Evolutionary conservation across 2,329 filamentous ascomycete species (phyloP), one percentile per base, ranked within the genome.

Genomic region (Grosmannia serpens): DNA sequence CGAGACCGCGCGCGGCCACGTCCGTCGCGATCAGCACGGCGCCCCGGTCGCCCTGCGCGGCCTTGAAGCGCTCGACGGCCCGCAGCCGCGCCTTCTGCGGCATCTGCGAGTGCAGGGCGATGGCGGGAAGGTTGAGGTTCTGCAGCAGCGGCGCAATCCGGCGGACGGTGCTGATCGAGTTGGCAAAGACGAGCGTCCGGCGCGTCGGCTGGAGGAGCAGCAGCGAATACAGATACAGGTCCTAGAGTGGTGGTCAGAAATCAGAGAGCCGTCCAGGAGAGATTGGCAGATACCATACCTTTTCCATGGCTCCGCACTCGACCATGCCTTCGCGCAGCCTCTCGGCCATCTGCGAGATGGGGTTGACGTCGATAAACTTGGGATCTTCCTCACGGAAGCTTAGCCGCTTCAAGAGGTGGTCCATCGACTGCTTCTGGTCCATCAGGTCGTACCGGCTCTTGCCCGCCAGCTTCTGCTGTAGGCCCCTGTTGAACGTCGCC

Each of bases 11-110:
- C 10, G 92, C 91, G 2, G 92, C 92, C 29, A 96, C 91, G 69
- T 97, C 92, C 1, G 94, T 97, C 4, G 94, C 91, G 22, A 99
- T 81, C 3, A 97, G 82, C 52, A 97, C 87, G 1, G 85, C 81
- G 0, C 73, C 67, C 20, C 72, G 66, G 71, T 77, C 71, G 33
- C 77, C 73, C 53, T 81, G 76, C 0, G 83, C 76, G 3, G 81
- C 81, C 1, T 87, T 86, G 73, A 99, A 97, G 47, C 88, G 87
- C 69, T 99, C 94, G 2, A 99, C 82, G 1, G 90, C 92, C 46
- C 92, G 85, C n/a, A 96, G 78, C 51, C 94, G 90, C 3, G 94
- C 91, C 71, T 97, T 97, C 72, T 99, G 94, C 1, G 85, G 80
- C 94, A 99, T 97, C 63, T 91, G 88, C 0, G 91, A 96, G 72